phyloP scores from a whole-genome alignment of 768 basidiomycete species.

The Mycena olivaceomarginata region DNA sequence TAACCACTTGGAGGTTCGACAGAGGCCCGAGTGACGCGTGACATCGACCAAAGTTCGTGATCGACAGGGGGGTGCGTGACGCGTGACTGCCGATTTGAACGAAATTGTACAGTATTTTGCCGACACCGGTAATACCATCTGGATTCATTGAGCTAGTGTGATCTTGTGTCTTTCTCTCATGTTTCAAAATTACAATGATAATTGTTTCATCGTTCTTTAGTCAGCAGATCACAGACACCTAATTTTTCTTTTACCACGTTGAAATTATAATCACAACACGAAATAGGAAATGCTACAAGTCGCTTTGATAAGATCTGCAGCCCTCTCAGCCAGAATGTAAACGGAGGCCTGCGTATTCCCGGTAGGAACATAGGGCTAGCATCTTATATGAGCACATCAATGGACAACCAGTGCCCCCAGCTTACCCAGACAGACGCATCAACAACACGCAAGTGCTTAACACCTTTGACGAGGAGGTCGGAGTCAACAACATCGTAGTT shows the following conservation, averaged over 20 bases:
- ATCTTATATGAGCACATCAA: slow-evolving; percentile 3
- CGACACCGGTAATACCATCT: background rate
- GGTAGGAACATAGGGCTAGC: slow-evolving; percentile 6
- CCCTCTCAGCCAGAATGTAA: slow-evolving; percentile 7
- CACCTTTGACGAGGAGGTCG: slow-evolving; percentile 38
- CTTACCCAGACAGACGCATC: slow-evolving; percentile 38
- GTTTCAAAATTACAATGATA: slow-evolving; percentile 2
- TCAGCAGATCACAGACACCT: slow-evolving; percentile 1
- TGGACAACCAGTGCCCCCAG: background rate
- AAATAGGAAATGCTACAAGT: slow-evolving; percentile 9
- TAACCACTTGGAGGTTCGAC: no score
- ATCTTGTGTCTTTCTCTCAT: background rate
- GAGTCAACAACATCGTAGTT: slow-evolving; percentile 39
- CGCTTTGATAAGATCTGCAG: slow-evolving; percentile 15
- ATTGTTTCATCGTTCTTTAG: background rate
- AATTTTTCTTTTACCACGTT: slow-evolving; percentile 4
- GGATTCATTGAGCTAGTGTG: background rate
- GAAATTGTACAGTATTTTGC: no score
- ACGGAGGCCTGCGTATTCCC: slow-evolving; percentile 1
- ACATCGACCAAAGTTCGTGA: no score
- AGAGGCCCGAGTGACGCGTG: no score
- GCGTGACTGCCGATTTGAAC: no score
- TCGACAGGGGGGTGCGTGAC: no score
- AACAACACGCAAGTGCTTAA: slow-evolving; percentile 34
- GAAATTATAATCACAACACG: slow-evolving; percentile 5